phyloP scores from a whole-genome alignment of 768 basidiomycete species.

The Leccinum olivaceopallidum region DNA sequence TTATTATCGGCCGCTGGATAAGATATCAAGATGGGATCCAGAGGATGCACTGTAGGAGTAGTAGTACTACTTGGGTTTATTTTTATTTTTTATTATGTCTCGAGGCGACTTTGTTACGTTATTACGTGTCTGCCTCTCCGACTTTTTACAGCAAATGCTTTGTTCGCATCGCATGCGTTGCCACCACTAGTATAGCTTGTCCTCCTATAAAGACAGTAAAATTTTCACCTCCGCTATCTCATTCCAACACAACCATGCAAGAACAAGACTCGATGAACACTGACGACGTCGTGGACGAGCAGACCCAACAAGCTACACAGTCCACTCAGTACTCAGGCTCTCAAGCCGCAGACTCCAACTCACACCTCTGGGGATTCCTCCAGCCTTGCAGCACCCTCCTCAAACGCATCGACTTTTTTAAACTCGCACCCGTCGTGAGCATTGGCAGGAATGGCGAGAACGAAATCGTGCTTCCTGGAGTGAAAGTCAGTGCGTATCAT shows the following conservation, averaged over 20 bases:
- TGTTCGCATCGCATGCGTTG: neutral
- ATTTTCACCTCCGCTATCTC: neutral
- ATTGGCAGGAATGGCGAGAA: conserved; percentile 53
- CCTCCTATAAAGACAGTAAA: conserved; percentile 27
- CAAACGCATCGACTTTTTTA: conserved; percentile 63
- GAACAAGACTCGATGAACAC: conserved; percentile 25
- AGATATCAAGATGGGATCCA: conserved; percentile 71
- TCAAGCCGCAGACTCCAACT: conserved; percentile 24
- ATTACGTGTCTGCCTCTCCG: conserved; percentile 9
- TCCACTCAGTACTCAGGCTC: conserved; percentile 39
- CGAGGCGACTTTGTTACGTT: conserved; percentile 20
- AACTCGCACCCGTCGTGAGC: conserved; percentile 44
- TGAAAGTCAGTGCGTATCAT: conserved; percentile 66
- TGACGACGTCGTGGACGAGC: conserved; percentile 32
- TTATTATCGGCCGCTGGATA: conserved; percentile 74
- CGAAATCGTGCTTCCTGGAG: conserved; percentile 64
- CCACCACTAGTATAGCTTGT: conserved; percentile 8
- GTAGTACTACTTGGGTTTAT: conserved; percentile 3
- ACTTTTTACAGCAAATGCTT: conserved; percentile 9
- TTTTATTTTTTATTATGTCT: conserved; percentile 10
- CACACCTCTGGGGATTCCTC: conserved; percentile 68
- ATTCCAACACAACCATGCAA: conserved; percentile 16
- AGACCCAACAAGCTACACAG: conserved; percentile 42
- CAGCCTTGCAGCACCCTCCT: conserved; percentile 58
- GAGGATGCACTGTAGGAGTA: conserved; percentile 50